These are phyloP conservation scores for Jaltomata sinuosa DNA, from an alignment of 257 asterid genomes.

Conservation along the genomic window DNA sequence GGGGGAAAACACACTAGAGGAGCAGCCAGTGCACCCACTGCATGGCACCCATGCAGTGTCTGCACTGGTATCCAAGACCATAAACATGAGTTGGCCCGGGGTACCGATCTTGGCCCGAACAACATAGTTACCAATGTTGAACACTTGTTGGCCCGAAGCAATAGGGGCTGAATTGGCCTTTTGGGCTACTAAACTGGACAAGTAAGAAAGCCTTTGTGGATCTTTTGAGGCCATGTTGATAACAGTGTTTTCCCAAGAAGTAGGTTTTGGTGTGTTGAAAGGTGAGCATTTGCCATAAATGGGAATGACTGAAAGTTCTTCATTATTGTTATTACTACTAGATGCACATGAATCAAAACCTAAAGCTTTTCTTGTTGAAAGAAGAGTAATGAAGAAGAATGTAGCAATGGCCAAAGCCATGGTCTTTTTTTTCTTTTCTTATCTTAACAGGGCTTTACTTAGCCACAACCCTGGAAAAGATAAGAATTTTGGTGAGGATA, in stretches of 20 bases:
- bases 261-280: slow-evolving; percentile 38
- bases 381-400: slow-evolving; percentile 23
- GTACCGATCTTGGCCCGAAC: slow-evolving; percentile 75
- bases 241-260: slow-evolving; percentile 47
- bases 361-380: slow-evolving; percentile 28
- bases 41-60: slow-evolving; percentile 93
- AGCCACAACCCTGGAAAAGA: slow-evolving; percentile 7
- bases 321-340: slow-evolving; percentile 24
- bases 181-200: slow-evolving; percentile 53
- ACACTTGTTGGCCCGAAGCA: slow-evolving; percentile 57
- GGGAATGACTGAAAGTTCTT: slow-evolving; percentile 57
- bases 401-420: slow-evolving; percentile 34
- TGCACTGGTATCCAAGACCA: slow-evolving; percentile 81
- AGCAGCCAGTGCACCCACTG: slow-evolving; percentile 67
- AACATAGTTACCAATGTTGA: slow-evolving; percentile 56
- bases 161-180: slow-evolving; percentile 48
- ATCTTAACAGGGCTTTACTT: not conserved
- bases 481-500: not conserved
- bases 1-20: slow-evolving; percentile 42
- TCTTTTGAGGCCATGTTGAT: slow-evolving; percentile 65
- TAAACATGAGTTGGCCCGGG: slow-evolving; percentile 75
- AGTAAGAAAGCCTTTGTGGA: slow-evolving; percentile 50
- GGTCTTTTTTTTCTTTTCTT: not conserved
- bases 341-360: slow-evolving; percentile 50
- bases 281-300: slow-evolving; percentile 86